These are phyloP conservation scores for Raphanus raphanistrum DNA, from an alignment of 345 rosid species.

Conservation along the genomic window DNA sequence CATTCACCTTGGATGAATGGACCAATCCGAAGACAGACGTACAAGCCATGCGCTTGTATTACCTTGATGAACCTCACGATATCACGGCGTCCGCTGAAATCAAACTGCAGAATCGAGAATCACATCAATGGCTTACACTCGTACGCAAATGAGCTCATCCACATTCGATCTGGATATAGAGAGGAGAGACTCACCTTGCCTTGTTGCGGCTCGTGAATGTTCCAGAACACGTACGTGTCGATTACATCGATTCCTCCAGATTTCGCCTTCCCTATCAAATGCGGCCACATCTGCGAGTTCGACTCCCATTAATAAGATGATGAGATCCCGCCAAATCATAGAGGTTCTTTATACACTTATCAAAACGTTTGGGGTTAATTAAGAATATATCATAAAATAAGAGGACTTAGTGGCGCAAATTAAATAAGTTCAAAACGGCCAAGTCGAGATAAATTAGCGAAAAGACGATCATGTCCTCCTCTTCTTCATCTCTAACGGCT, in stretches of 20 bases:
- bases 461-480: slow-evolving; percentile 31
- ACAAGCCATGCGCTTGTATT: slow-evolving; percentile 63
- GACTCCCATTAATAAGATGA: slow-evolving; percentile 19
- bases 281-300: slow-evolving; percentile 81
- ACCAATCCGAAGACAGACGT: slow-evolving; percentile 77
- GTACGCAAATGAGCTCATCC: too few relatives aligned
- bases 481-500: slow-evolving; percentile 31
- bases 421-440: slow-evolving; percentile 15
- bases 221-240: slow-evolving; percentile 91
- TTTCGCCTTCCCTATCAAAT: slow-evolving; percentile 71
- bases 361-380: neutral
- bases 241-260: slow-evolving; percentile 86
- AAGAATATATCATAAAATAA: neutral
- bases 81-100: slow-evolving; percentile 68
- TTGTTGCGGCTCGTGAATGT: slow-evolving; percentile 75
- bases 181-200: slow-evolving; percentile 52
- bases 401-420: neutral
- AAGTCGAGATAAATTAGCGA: neutral
- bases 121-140: neutral
- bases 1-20: slow-evolving; percentile 81
- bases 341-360: neutral
- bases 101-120: slow-evolving; percentile 48
- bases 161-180: neutral
- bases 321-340: slow-evolving; percentile 22
- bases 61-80: slow-evolving; percentile 66